Base-by-base conservation (phyloP, 345 rosid species). In the Erodium maritimum region DNA sequence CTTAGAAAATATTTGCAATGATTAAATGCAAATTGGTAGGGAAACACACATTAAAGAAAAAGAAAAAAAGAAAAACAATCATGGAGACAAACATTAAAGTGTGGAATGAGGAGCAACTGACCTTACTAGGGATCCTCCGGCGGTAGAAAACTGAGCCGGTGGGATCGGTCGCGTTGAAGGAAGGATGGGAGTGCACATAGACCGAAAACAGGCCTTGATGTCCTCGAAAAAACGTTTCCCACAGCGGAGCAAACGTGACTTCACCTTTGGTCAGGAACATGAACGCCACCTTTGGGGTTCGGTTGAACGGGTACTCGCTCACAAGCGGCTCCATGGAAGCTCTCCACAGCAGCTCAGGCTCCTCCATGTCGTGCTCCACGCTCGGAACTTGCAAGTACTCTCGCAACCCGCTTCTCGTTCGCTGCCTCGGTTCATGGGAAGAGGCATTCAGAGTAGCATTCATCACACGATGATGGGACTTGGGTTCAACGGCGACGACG, bases 221-320 rank as follows among this genome's bases (percentile, higher is more conserved):
- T n/a, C 94, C 87, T 52, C 70, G 25, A 65, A 87, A 90, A 77
- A 90, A 90, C 62, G 64, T 77, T 67, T 90, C 95, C 97, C 95
- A 87, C 17, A 90, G 72, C 10, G 88, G 91, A 59, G 86, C 91
- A 69, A 90, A 72, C 18, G 78, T 65, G 55, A 90, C 78, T 17
- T 74, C 75, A 57, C 94, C 87, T 71, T 76, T 90, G 11, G 89
- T 82, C 83, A 90, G 63, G 73, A 87, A 90, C 87, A 90, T 45
- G 71, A 90, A 90, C 9, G 95, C 97, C 21, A 87, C 79, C 67
- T 83, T 90, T 4, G 87, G 90, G 17, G 67, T 66, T 59, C 73
- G 76, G 12, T 67, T 62, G 68, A 72, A 69, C 18, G 88, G 75
- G 65, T 29, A 74, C 21, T 59, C 52, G 0, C 22, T 50, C 50